phyloP scores from a whole-genome alignment of 169 alveolate genomes.

The Eimeria falciformis region DNA sequence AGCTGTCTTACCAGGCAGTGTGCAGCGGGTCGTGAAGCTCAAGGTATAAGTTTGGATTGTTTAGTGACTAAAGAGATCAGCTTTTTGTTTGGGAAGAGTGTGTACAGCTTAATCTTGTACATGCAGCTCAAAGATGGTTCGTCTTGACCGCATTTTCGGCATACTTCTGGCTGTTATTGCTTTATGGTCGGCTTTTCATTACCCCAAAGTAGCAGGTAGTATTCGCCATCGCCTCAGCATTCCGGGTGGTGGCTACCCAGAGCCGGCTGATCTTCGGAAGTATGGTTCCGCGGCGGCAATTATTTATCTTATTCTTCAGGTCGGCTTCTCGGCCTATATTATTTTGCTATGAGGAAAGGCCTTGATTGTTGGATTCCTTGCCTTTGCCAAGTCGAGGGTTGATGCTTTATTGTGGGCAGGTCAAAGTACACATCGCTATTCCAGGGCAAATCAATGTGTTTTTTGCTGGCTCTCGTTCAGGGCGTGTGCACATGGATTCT shows the following conservation, averaged over 20 bases:
- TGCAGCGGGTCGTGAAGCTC: slow-evolving; percentile 43
- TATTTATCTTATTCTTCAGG: slow-evolving; percentile 42
- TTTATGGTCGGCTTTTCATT: slow-evolving; percentile 59
- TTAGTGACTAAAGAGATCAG: background rate
- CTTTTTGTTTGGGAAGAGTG: too few species aligned
- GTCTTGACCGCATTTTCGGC: slow-evolving; percentile 69
- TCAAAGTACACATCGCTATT: too few species aligned
- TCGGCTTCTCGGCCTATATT: background rate
- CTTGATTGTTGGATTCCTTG: too few species aligned
- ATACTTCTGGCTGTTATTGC: slow-evolving; percentile 68
- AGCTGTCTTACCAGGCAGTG: slow-evolving; percentile 63
- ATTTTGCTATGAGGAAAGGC: too few species aligned
- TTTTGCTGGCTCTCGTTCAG: too few species aligned
- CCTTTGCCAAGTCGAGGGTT: too few species aligned
- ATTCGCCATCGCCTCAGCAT: slow-evolving; percentile 64
- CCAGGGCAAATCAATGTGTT: too few species aligned
- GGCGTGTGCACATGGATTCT: slow-evolving; percentile 74
- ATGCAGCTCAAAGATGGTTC: slow-evolving; percentile 70
- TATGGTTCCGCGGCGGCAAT: slow-evolving; percentile 68
- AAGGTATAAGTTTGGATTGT: background rate
- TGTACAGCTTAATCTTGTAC: too few species aligned
- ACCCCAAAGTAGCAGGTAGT: slow-evolving; percentile 70
- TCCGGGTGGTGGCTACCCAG: slow-evolving; percentile 71
- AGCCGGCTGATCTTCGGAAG: slow-evolving; percentile 66
- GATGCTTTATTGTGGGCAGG: too few species aligned